Evolutionary conservation across 441 rosid species (phyloP), one percentile per base, ranked within the genome.

Genomic region (Erodium texanum): DNA sequence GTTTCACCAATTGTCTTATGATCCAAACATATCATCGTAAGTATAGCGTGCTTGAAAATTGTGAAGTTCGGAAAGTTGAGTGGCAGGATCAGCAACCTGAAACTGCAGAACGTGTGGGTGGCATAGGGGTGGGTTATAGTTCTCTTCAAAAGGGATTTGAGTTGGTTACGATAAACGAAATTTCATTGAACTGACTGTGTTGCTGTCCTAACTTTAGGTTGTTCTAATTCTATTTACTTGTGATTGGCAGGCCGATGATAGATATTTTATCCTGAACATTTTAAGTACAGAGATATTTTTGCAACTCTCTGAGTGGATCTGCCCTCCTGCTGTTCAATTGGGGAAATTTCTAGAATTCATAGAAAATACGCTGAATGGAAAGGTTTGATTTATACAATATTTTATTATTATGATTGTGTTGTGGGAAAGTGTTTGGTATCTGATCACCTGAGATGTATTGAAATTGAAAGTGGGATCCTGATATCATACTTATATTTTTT

Each of bases 221-320:
- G 63, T 64, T n/a, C 63, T 64, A 71, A 66, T 62, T 61, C 45
- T 72, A 70, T 56, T 71, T 72, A 34, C 63, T 73, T 48, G 41
- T 76, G 58, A 73, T 69, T 81, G 80, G 71, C 87, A 94, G 98
- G 84, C 71, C 71, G 92, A 78, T 74, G 88, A 82, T 69, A 78
- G 83, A 77, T 85, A 84, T 80, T 85, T 89, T 70, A 73, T 72
- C 66, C 79, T 95, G 82, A 90, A 95, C 75, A 78, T 80, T 64
- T 73, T 76, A 68, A 76, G 90, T 36, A 70, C 97, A n/a, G 82
- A 86, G 79, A 85, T 86, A 75, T 87, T 89, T 77, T 82, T 92
- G 79, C 85, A 76, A 76, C 78, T 82, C 38, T 80, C 70, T 65
- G 87, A 87, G 68, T 76, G 87, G 81, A 79, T 87, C 80, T 65